Conservation (phyloP, 139 green algal species). For the Raphidocelis subcapitata region DNA sequence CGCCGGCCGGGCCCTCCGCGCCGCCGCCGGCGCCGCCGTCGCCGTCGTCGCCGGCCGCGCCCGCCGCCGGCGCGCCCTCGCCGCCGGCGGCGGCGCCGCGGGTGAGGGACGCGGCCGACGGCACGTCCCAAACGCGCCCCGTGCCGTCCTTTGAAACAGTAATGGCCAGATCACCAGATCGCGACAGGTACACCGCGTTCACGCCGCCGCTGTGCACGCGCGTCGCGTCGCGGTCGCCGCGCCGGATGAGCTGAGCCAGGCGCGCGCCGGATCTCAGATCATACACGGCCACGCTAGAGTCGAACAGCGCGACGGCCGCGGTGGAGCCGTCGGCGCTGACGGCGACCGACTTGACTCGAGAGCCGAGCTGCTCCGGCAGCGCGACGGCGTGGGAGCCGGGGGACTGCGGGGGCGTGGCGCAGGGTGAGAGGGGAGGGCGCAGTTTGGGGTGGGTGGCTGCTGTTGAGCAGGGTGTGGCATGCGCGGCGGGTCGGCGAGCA, state of each 20-base stretch:
- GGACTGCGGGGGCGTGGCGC: background rate
- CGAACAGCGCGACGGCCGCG: conserved; percentile 52
- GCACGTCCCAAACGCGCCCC: background rate
- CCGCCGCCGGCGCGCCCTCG: no score
- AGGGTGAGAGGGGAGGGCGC: background rate
- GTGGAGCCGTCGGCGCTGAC: conserved; percentile 40
- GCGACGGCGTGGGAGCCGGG: background rate
- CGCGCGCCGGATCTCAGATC: conserved; percentile 45
- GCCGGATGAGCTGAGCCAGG: conserved; percentile 51
- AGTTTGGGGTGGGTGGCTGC: conserved; percentile 8
- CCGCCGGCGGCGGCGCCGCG: no score
- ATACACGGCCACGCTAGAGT: conserved; percentile 66
- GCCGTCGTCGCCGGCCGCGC: background rate
- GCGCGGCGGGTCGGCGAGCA: conserved; percentile 1
- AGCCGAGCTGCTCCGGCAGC: conserved; percentile 47
- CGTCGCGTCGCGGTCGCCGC: conserved; percentile 41
- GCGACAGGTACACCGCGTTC: conserved; percentile 54
- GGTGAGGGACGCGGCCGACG: no score
- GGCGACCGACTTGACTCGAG: conserved; percentile 59
- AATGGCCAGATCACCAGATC: background rate
- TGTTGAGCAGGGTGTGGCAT: conserved; percentile 6
- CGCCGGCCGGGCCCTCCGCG: no score
- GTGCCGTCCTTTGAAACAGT: background rate
- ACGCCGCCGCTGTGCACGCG: conserved; percentile 60
- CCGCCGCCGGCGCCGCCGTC: background rate